phyloP scores from a whole-genome alignment of 2,329 filamentous ascomycete genomes.

The Neofusicoccum cordaticola region DNA sequence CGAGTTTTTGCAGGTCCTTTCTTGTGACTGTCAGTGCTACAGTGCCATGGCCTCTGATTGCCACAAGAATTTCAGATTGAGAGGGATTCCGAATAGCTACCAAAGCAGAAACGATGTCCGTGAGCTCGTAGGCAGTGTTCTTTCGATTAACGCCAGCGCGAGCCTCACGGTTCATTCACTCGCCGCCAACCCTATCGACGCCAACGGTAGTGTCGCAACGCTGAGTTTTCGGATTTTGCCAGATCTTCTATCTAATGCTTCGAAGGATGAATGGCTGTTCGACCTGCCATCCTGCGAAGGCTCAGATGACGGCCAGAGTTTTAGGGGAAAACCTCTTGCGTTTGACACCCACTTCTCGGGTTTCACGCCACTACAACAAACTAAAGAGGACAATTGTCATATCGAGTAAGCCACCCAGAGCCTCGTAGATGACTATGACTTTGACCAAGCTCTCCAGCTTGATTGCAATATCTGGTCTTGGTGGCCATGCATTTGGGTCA shows the following conservation, averaged over 20 bases:
- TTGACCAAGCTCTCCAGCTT: not conserved
- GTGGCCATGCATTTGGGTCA: slow-evolving; percentile 31
- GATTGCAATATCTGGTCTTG: slow-evolving; percentile 23
- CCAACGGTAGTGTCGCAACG: not conserved
- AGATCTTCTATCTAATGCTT: not conserved
- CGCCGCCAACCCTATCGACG: not conserved
- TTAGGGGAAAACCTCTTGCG: not conserved
- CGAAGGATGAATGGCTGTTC: not conserved
- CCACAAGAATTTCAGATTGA: not conserved
- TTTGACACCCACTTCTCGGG: slow-evolving; percentile 17
- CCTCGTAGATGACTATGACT: too few relatives aligned
- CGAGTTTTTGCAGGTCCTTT: too few relatives aligned
- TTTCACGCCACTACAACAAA: slow-evolving; percentile 11
- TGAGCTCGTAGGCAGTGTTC: not conserved
- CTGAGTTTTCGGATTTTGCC: not conserved
- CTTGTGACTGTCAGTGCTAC: too few relatives aligned
- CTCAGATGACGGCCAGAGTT: not conserved
- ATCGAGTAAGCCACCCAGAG: not conserved
- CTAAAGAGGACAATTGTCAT: not conserved
- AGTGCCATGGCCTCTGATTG: not conserved
- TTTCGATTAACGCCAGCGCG: not conserved
- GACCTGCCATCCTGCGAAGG: not conserved
- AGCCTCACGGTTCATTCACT: not conserved
- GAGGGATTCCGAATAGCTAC: not conserved
- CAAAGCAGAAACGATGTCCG: not conserved